Base-by-base conservation (phyloP, 495 filamentous ascomycete genomes). In the Penicilliopsis zonata region DNA sequence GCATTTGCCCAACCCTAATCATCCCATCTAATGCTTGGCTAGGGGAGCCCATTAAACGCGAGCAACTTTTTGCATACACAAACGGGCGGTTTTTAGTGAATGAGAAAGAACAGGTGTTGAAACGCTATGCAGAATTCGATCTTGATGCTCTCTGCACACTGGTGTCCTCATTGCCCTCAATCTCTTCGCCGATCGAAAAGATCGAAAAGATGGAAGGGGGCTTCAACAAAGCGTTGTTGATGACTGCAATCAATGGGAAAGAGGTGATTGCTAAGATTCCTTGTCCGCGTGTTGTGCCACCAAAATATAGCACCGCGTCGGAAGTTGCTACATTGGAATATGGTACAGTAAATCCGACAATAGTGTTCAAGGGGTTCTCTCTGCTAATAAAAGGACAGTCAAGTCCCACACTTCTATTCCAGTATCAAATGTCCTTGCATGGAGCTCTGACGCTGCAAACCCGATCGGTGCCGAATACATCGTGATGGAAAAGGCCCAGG, bases 171-270 rank as follows among this genome's bases (percentile, higher is more conserved):
- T 22, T 42, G 10, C 35, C 40, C 17, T 30, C 28, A 17, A 35
- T 43, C 6, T 18, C 18, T 13, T 46, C 46, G 22, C 40, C 46
- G 3, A 44, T 53, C 17, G 26, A 24, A 13, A 45, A 31, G 9
- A 43, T 53, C 22, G 42, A 52, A n/a, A 55, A 52, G 32, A 40
- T 49, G 36, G 53, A 57, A 30, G 50, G 53, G 7, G 48, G 46
- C 14, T 57, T 50, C 37, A 52, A 44, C 42, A 54, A 55, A 34
- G 50, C 51, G 1, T 26, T 57, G 9, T 14, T 53, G 18, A 40
- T 57, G 29, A 47, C 34, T 3, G 44, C 35, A 29, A 42, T 48
- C 22, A 44, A 53, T 41, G 49, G 50, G 20, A 40, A 24, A 15
- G 48, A 48, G 31, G 31, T 55, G 12, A 35, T 52, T 35, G 46